A percentile compares a stretch with the other conserved stretches of the same genome.
Conservation (phyloP, 352 stramenopile genomes). For the Pythium dissotocum region DNA sequence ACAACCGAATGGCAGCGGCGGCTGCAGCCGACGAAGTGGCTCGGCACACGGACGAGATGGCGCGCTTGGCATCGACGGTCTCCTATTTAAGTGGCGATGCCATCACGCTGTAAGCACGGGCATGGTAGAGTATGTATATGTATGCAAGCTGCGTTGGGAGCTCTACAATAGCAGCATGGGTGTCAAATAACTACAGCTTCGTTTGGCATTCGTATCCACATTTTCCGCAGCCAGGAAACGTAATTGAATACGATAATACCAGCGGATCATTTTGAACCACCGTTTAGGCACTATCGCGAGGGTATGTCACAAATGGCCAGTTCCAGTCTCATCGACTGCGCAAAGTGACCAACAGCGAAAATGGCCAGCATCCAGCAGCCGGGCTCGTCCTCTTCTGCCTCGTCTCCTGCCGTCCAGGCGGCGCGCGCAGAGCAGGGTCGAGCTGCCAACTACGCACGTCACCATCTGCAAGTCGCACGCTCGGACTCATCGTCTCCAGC, state of each 20-base stretch:
- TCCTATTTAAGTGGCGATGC: conserved; percentile 75
- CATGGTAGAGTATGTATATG: background rate
- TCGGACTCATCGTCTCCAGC: conserved; percentile 4
- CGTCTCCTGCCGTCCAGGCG: conserved; percentile 14
- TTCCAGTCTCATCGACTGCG: background rate
- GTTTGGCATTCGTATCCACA: background rate
- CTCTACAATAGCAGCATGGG: background rate
- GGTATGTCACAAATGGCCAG: conserved; percentile 11
- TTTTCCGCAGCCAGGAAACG: background rate
- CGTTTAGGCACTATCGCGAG: background rate
- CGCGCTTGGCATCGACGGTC: conserved; percentile 49
- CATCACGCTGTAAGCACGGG: conserved; percentile 44
- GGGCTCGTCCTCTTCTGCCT: background rate
- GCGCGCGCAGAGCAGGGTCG: background rate
- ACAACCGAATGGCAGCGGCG: conserved; percentile 25
- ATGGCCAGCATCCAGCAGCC: conserved; percentile 22
- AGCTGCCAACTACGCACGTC: background rate
- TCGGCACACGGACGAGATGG: conserved; percentile 57
- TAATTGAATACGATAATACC: background rate
- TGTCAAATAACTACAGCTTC: background rate
- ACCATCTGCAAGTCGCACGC: conserved; percentile 4
- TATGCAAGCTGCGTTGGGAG: background rate
- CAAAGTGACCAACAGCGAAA: background rate
- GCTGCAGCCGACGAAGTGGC: conserved; percentile 37
- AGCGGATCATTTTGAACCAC: background rate